A percentile compares a stretch with the other conserved stretches of the same genome.
Evolutionary conservation across 2,329 filamentous ascomycete species (phyloP).

Genomic region (Fusarium scirpi): DNA sequence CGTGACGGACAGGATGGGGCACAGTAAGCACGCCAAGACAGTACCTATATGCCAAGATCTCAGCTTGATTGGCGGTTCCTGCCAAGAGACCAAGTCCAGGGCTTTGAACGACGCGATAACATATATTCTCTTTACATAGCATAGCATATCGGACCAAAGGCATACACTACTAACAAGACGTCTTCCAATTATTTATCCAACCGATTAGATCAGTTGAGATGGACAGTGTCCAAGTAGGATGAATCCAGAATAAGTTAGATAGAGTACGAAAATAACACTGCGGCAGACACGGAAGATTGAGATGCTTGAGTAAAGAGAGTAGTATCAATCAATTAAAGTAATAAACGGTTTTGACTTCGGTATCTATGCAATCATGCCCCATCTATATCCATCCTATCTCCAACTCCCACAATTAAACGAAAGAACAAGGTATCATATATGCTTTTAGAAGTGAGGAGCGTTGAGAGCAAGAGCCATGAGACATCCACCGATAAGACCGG

Average conservation of each 20-base stretch:
- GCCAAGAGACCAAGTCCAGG: neutral
- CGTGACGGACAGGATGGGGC: neutral
- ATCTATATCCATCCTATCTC: conserved; percentile 21
- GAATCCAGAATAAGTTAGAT: too few relatives aligned
- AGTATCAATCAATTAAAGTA: conserved; percentile 35
- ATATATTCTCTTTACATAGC: fast-evolving
- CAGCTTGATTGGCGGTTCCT: neutral
- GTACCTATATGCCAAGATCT: conserved; percentile 6
- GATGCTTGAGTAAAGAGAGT: neutral
- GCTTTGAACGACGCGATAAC: fast-evolving
- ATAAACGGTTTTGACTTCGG: conserved; percentile 6
- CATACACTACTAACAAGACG: neutral
- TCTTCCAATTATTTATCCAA: too few relatives aligned
- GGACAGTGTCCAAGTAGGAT: too few relatives aligned
- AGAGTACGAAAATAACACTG: too few relatives aligned
- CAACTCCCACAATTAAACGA: conserved; percentile 11
- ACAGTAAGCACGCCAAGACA: conserved; percentile 3
- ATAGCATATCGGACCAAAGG: neutral
- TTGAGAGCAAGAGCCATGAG: conserved; percentile 58
- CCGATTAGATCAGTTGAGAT: too few relatives aligned
- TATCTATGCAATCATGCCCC: conserved; percentile 27
- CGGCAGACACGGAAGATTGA: too few relatives aligned
- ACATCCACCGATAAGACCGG: conserved; percentile 56
- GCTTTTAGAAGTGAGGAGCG: conserved; percentile 52
- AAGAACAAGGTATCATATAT: conserved; percentile 10